Conservation (phyloP, 805 yeast genomes). For the Saccharomycopsis sp. region DNA sequence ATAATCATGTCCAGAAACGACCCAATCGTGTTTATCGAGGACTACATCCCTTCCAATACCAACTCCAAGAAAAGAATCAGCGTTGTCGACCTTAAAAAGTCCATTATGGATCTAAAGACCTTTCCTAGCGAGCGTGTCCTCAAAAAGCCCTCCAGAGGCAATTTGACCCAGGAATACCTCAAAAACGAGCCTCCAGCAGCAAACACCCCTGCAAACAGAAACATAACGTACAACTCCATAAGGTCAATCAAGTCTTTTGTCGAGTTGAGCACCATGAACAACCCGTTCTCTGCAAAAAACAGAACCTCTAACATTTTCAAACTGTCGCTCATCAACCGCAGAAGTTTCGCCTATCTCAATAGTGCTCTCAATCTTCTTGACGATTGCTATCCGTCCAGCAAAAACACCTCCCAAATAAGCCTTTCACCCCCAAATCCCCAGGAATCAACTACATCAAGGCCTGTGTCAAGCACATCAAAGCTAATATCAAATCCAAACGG, state of each 20-base stretch:
- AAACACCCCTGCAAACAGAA: neutral
- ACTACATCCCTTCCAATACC: slow-evolving; percentile 37
- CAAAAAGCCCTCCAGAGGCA: slow-evolving; percentile 9
- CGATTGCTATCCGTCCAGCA: neutral
- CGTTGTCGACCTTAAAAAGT: slow-evolving; percentile 30
- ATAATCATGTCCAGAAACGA: slow-evolving; percentile 22
- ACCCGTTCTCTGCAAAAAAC: neutral
- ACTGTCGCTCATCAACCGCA: neutral
- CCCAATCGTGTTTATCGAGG: slow-evolving; percentile 46
- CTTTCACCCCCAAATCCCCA: neutral
- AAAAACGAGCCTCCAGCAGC: neutral
- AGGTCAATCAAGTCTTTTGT: slow-evolving; percentile 12
- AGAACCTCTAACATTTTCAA: neutral
- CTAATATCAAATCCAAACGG: neutral
- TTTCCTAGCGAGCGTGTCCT: slow-evolving; percentile 3
- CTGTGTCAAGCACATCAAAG: neutral
- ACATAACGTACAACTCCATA: slow-evolving; percentile 13
- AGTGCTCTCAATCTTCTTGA: slow-evolving; percentile 13
- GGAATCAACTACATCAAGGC: neutral
- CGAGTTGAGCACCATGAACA: neutral
- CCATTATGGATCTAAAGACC: slow-evolving; percentile 22
- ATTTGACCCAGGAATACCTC: slow-evolving; percentile 5
- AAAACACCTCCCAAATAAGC: neutral
- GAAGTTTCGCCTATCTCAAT: slow-evolving; percentile 12
- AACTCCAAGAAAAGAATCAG: slow-evolving; percentile 27